Base-by-base conservation (phyloP, 2,329 filamentous ascomycete species). In the Sclerotinia nivalis region DNA sequence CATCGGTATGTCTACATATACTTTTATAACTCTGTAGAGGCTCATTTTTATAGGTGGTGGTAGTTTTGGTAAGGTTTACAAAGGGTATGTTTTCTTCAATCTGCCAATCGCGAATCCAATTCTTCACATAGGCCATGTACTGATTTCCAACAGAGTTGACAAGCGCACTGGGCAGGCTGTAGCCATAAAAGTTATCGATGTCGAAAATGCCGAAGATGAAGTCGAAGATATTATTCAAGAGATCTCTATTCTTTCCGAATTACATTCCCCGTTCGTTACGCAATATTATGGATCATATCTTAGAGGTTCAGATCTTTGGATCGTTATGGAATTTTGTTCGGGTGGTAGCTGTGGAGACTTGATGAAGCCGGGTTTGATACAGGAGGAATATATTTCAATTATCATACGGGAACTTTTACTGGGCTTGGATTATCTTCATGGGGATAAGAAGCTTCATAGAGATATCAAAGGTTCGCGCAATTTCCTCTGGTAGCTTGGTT, bases 161-260 rank as follows among this genome's bases (percentile, higher is more conserved):
- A 97, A 96, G 79, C 89, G 93, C 66, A 97, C 91, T 25, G 96
- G 96, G 50, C 91, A 97, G 78, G 91, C 95, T 18, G 96, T 99
- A 65, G 96, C 96, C 40, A 99, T 99, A 84, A 99, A 99, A 82
- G 87, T 99, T 77, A 98, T 99, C 80, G 96, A 99, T 78, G 96
- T 99, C 74, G 96, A 99, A 82, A 97, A 96, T 83, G 96, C 96
- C 77, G 96, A 99, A 82, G 96, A 99, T 80, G 96, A 99, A 82
- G 95, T 99, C 75, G 96, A 98, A 83, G 96, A 99, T 82, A 99
- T 99, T 77, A 97, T 98, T 80, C 93, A 97, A 80, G 96, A 99
- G 82, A 98, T 99, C 75, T 93, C 95, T 75, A 98, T 99, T 76
- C 86, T 99, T 69, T 97, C 96, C 45, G 95, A 97, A 81, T 88